These are phyloP conservation scores for Candida chilensis DNA, from an alignment of 805 yeast genomes.

Conservation along the genomic window DNA sequence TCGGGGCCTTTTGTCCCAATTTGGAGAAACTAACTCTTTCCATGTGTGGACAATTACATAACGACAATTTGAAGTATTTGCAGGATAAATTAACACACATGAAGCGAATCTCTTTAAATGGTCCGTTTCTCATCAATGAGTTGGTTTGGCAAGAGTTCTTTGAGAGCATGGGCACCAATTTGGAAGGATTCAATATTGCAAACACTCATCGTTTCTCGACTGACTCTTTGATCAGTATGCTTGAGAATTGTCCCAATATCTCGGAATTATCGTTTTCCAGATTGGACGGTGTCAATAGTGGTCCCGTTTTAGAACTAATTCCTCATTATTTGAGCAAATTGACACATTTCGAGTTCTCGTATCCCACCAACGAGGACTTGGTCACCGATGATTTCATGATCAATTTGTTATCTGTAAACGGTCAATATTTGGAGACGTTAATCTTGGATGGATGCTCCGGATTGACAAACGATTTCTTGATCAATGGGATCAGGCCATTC, in stretches of 20 bases:
- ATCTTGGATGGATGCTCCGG: constrained; percentile 66
- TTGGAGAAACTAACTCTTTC: constrained; percentile 56
- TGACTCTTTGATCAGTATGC: constrained; percentile 51
- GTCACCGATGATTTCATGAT: constrained; percentile 61
- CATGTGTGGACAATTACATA: constrained; percentile 92
- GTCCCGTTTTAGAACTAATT: constrained; percentile 48
- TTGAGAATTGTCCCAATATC: constrained; percentile 49
- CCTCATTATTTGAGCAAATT: constrained; percentile 54
- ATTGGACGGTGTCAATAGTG: constrained; percentile 61
- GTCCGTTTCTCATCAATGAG: constrained; percentile 80
- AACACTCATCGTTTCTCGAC: constrained; percentile 81
- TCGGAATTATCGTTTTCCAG: constrained; percentile 53
- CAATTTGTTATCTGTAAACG: constrained; percentile 50
- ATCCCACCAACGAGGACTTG: constrained; percentile 58
- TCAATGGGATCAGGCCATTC: constrained; percentile 50
- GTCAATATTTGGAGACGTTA: constrained; percentile 49
- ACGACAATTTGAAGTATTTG: constrained; percentile 60
- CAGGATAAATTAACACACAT: constrained; percentile 49
- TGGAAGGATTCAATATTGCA: constrained; percentile 52
- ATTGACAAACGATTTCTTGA: constrained; percentile 55
- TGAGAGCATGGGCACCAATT: constrained; percentile 39
- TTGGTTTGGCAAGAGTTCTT: constrained; percentile 73
- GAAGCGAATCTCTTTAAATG: constrained; percentile 59
- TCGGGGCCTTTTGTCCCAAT: constrained; percentile 75
- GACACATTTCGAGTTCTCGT: constrained; percentile 53